A percentile compares a stretch with the other conserved stretches of the same genome.
phyloP scores from a whole-genome alignment of 2,329 filamentous ascomycete genomes.

The Periglandula ipomoeae region DNA sequence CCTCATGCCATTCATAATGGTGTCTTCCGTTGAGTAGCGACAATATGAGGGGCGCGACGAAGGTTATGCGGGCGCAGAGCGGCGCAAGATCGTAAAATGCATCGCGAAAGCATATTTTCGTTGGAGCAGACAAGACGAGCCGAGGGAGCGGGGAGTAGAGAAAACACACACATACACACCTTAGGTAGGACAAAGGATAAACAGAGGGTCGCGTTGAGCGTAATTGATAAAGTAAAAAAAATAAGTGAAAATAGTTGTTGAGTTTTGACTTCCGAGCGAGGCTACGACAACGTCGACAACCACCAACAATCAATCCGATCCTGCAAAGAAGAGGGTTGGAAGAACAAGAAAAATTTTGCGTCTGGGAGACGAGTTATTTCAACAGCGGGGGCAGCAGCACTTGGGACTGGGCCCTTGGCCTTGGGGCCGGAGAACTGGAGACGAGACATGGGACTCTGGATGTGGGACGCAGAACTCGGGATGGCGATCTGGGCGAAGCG shows the following conservation, averaged over 20 bases:
- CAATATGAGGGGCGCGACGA: no score
- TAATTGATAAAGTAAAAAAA: background rate
- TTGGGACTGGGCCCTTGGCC: slow-evolving; percentile 1
- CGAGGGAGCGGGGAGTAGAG: background rate
- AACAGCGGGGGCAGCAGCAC: slow-evolving; percentile 3
- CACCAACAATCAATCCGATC: slow-evolving; percentile 8
- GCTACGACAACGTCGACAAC: slow-evolving; percentile 9
- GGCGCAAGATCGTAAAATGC: slow-evolving; percentile 2
- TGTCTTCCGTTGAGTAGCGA: background rate
- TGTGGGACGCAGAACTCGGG: no score
- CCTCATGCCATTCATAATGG: background rate
- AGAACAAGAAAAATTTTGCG: slow-evolving; percentile 6
- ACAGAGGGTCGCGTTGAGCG: background rate
- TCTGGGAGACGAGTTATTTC: slow-evolving; percentile 4
- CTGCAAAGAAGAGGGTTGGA: slow-evolving; percentile 5
- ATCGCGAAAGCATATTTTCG: slow-evolving; percentile 5
- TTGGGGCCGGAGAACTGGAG: no score
- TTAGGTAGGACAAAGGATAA: slow-evolving; percentile 2
- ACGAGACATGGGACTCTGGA: no score
- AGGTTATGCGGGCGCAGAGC: background rate
- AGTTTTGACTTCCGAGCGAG: slow-evolving; percentile 6
- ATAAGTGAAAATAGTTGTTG: background rate
- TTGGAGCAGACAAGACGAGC: background rate
- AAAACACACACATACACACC: slow-evolving; percentile 4
- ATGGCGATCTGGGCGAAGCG: background rate